phyloP scores from a whole-genome alignment of 495 filamentous ascomycete genomes.

The Penicillium samsonianum region DNA sequence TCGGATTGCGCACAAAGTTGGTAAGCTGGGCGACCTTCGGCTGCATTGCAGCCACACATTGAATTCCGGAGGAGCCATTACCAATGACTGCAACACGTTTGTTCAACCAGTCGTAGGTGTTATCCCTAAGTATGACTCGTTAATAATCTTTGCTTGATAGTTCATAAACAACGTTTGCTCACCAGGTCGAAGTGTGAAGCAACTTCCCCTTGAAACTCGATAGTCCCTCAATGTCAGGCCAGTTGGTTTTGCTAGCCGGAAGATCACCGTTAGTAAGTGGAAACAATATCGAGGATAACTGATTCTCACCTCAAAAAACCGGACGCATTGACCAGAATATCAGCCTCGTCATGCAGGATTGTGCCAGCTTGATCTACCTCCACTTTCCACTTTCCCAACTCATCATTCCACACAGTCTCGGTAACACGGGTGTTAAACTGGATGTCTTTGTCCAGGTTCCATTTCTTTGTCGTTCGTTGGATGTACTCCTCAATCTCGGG shows the following conservation, averaged over 20 bases:
- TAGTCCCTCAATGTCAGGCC: constrained; percentile 53
- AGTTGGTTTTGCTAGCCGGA: constrained; percentile 32
- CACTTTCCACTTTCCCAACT: constrained; percentile 46
- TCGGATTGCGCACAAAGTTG: constrained; percentile 32
- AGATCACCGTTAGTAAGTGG: neutral
- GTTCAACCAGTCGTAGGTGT: constrained; percentile 38
- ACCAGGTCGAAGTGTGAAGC: constrained; percentile 51
- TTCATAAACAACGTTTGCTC: neutral
- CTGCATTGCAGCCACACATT: constrained; percentile 59
- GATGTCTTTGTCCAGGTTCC: constrained; percentile 51
- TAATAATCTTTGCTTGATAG: too few species aligned
- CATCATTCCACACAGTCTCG: constrained; percentile 50
- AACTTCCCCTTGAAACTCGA: constrained; percentile 47
- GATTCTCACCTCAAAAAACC: constrained; percentile 46
- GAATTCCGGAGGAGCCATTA: constrained; percentile 47
- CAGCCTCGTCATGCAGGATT: constrained; percentile 13
- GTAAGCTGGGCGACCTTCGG: constrained; percentile 30
- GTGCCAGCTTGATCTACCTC: constrained; percentile 31
- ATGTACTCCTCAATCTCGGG: constrained; percentile 63
- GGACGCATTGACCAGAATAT: constrained; percentile 52
- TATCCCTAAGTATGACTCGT: constrained; percentile 24
- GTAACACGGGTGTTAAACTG: constrained; percentile 46
- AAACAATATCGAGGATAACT: neutral
- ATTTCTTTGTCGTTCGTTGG: constrained; percentile 51
- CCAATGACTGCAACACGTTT: constrained; percentile 55